Conservation (phyloP, 176 grass and related monocot species). For the Aegilops speltoides region DNA sequence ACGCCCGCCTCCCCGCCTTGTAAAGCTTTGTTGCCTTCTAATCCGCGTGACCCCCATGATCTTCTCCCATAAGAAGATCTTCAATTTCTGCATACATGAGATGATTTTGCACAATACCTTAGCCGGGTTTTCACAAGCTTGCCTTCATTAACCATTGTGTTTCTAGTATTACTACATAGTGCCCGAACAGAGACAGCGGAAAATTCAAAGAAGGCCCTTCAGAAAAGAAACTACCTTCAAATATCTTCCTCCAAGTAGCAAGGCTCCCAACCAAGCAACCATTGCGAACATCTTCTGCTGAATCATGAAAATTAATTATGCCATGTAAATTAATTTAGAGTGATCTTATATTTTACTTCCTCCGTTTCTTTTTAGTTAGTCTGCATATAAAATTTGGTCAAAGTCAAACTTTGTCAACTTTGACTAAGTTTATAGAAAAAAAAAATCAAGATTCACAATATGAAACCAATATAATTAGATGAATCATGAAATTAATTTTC, state of each 20-base stretch:
- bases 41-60: background rate
- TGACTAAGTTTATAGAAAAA: no score
- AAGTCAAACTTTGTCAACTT: no score
- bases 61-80: background rate
- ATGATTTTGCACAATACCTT: background rate
- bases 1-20: background rate
- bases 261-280: slow-evolving; percentile 9
- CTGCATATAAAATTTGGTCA: no score
- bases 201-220: background rate
- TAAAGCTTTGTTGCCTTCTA: background rate
- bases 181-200: background rate
- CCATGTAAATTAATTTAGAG: slow-evolving; percentile 4
- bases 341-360: background rate
- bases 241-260: background rate
- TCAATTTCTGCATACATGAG: background rate
- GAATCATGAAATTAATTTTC: no score
- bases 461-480: no score
- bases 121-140: background rate
- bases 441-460: no score
- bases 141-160: background rate
- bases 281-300: background rate
- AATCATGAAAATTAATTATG: no score
- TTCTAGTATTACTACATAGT: background rate
- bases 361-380: no score
- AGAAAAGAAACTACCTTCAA: background rate